phyloP scores from a whole-genome alignment of 2,329 filamentous ascomycete genomes.

The Diaporthe humulicola region DNA sequence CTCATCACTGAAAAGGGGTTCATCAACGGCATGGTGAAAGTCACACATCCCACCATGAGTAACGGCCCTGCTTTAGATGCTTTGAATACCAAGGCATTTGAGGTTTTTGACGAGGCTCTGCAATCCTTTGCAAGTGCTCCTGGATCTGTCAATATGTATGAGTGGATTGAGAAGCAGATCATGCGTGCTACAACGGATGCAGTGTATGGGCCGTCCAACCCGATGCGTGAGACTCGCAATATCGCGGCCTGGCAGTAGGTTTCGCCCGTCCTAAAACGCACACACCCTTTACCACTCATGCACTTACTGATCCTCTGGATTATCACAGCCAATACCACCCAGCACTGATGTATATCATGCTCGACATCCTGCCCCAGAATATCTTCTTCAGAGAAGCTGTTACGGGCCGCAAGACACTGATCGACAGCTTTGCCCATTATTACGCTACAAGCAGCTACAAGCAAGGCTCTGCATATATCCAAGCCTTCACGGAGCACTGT shows the following conservation, averaged over 20 bases:
- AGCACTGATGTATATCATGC: conserved; percentile 40
- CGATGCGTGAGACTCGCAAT: conserved; percentile 34
- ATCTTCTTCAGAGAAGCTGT: conserved; percentile 27
- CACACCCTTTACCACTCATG: too few relatives aligned
- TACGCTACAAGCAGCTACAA: conserved; percentile 33
- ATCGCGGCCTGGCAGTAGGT: conserved; percentile 37
- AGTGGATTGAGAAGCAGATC: conserved; percentile 38
- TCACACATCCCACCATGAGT: conserved; percentile 37
- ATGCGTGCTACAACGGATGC: conserved; percentile 41
- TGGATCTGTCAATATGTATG: conserved; percentile 25
- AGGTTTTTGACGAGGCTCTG: conserved; percentile 27
- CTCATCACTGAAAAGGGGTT: conserved; percentile 39
- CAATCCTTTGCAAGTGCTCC: not conserved
- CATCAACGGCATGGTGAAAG: conserved; percentile 40
- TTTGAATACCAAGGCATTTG: conserved; percentile 22
- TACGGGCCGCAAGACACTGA: not conserved
- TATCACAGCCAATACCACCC: conserved; percentile 36
- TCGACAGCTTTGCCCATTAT: conserved; percentile 32
- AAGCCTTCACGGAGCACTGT: conserved; percentile 33
- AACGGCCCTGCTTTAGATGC: conserved; percentile 31
- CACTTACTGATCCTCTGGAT: not conserved
- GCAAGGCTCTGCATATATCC: conserved; percentile 37
- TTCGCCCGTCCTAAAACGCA: not conserved
- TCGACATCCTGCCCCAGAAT: conserved; percentile 41
- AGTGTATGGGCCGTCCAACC: conserved; percentile 41